Percentiles rank a stretch among this genome's conserved stretches.
phyloP scores from a whole-genome alignment of 2,329 filamentous ascomycete genomes.

The Penicillium hesseltinei region DNA sequence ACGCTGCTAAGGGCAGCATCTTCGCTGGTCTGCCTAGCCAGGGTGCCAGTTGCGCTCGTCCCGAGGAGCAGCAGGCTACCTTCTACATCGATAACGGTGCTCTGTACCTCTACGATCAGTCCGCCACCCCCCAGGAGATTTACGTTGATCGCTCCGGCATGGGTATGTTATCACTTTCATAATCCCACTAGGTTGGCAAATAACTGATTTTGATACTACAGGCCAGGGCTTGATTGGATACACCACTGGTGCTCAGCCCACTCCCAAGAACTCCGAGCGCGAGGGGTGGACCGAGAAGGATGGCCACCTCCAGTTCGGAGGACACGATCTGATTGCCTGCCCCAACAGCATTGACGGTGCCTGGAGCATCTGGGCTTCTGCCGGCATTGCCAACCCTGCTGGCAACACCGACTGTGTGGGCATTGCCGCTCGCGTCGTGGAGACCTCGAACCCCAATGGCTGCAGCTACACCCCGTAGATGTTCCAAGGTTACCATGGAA shows the following conservation, averaged over 20 bases:
- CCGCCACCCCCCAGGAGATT: conserved; percentile 49
- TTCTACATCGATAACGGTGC: conserved; percentile 51
- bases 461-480: conserved; percentile 30
- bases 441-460: conserved; percentile 22
- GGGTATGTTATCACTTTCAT: conserved; percentile 43
- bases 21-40: conserved; percentile 47
- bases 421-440: conserved; percentile 30
- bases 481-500: not conserved
- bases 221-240: conserved; percentile 57
- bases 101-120: conserved; percentile 51
- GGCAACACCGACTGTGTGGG: conserved; percentile 36
- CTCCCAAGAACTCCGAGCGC: conserved; percentile 47
- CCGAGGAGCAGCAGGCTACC: conserved; percentile 45
- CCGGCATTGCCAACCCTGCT: conserved; percentile 29
- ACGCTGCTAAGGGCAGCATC: conserved; percentile 48
- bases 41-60: conserved; percentile 49
- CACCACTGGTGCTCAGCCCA: conserved; percentile 45
- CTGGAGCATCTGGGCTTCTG: conserved; percentile 39
- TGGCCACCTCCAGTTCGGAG: conserved; percentile 49
- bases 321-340: conserved; percentile 53
- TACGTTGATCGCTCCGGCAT: conserved; percentile 59
- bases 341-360: conserved; percentile 46
- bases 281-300: conserved; percentile 50
- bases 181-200: not conserved
- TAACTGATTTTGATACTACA: conserved; percentile 18